Evolutionary conservation across 1,284 basidiomycete genomes (phyloP), one percentile per base, ranked within the genome.

Genomic region (Neonothopanus nambi): DNA sequence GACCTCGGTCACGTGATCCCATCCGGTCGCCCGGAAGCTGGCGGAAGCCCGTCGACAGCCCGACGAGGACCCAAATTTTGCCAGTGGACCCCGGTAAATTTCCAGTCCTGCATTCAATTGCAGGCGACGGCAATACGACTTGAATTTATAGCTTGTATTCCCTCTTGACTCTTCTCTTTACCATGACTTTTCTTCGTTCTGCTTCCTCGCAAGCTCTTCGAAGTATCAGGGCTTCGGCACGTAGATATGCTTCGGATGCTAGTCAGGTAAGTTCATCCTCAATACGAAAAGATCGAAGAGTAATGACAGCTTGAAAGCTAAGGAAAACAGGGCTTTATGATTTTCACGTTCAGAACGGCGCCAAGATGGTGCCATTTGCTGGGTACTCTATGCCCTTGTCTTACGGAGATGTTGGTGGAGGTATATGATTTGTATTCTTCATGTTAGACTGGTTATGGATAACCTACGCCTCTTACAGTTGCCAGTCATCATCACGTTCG

Each of bases 331-430:
- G 87, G 0, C 76, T 99, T 26, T 95, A 97, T 65, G 91, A 96
- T 63, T 96, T 96, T 67, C 95, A 99, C 69, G 70, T 93, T 54
- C 67, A 82, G 59, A 79, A 94, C 67, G 88, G 83, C 36, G 97
- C 88, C 15, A 97, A 97, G 73, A 95, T 99, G 91, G 95, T 98
- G 1, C 89, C 93, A 0, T 99, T 98, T 68, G 95, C 93, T 1
- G 96, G 96, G 3, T 98, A 87, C 70, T 83, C 85, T 12, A 99
- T 99, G 96, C 96, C 96, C 0, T 78, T 99, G 49, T 75, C 82
- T 4, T 99, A 98, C 65, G 89, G 85, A 15, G 79, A 81, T 50
- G 82, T 92, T 47, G 92, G 93, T 2, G 91, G 94, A 77, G 84
- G 93, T 90, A 55, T 48, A 66, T 62, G 26, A 33, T 33, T 17